Evolutionary conservation across 2,329 filamentous ascomycete genomes (phyloP), one percentile per base, ranked within the genome.

Genomic region (Ustulina deusta): DNA sequence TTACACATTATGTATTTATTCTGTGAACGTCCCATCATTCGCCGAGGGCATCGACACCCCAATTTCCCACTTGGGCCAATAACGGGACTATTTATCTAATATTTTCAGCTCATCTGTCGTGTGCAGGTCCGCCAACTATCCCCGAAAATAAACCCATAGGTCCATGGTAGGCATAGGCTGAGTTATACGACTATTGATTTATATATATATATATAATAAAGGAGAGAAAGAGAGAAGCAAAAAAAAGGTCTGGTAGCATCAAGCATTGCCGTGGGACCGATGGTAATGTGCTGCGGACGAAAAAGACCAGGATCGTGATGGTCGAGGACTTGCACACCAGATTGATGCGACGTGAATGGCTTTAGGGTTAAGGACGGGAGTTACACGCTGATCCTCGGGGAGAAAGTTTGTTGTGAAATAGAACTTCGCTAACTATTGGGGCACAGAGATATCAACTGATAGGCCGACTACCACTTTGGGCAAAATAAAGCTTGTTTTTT

Each of bases 41-140:
- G 61, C 42, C 32, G 52, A n/a, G 13, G 48, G 52, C 44, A 60
- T 22, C 49, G 22, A 34, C 34, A 36, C 40, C 32, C 34, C 52
- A 27, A 44, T 62, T 60, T 69, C 49, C 49, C 44, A 6, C 15
- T 38, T 44, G 7, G 29, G 11, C 66, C 59, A 66, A 66, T 66
- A 49, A 49, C 11, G 20, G 34, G 22, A 36, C 3, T 46, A 32
- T 22, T 44, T 49, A 17, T 49, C 20, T 3, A 38, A 42, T 25
- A 42, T 42, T 55, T 49, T 51, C 59, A 61, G 65, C 56, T 61
- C 22, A n/a, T 46, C n/a, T 55, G 34, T 38, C 13, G 15, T 52
- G 3, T 49, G 32, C 58, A 52, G 29, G 36, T 61, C 49, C 44
- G 27, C 52, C 60, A 55, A 46, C 20, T 40, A 2, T 56, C 20